Base-by-base conservation (phyloP, 495 filamentous ascomycete genomes). In the Lichina pygmaea region DNA sequence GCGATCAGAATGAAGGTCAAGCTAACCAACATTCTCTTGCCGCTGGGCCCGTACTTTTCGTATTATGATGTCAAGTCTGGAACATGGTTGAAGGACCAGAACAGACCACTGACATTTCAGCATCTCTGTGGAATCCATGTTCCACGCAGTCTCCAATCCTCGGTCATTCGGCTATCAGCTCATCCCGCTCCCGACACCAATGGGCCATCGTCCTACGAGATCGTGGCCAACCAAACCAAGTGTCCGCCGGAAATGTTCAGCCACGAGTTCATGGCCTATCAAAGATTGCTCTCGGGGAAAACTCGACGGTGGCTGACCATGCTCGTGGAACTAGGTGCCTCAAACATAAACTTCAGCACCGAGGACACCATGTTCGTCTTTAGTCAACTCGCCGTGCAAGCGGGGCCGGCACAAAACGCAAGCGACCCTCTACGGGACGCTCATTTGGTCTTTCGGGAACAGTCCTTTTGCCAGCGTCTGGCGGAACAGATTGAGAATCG, bases 151-250 rank as follows among this genome's bases (percentile, higher is more conserved):
- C 57, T 52, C 7, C 49, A 52, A n/a, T 49, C 49, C 34, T 47
- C 47, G 6, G 32, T 46, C 7, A 42, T 61, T 16, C 38, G 47
- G 10, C 31, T 42, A 8, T 53, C 46, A 9, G 12, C 46, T 0
- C 15, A 57, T 39, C 49, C 50, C 13, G 39, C 50, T 8, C 48
- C 49, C n/a, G 49, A 48, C 2, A 32, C 50, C 0, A 52, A 63
- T 16, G 64, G 63, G 7, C 68, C 61, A 17, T 65, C 66, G 7
- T 73, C 65, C 31, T 68, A 75, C 54, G 56, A 72, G 44, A 53
- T 68, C 4, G 59, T 77, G 33, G 72, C 70, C 0, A 67, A 58
- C 30, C 66, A 73, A 43, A 60, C 53, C 0, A 55, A 57, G 17
- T 71, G 68, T 44, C 68, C 71, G 1, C 34, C 53, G 6, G 53